Conservation (phyloP, 176 grass and related monocot genomes). For the Paspalum notatum region DNA sequence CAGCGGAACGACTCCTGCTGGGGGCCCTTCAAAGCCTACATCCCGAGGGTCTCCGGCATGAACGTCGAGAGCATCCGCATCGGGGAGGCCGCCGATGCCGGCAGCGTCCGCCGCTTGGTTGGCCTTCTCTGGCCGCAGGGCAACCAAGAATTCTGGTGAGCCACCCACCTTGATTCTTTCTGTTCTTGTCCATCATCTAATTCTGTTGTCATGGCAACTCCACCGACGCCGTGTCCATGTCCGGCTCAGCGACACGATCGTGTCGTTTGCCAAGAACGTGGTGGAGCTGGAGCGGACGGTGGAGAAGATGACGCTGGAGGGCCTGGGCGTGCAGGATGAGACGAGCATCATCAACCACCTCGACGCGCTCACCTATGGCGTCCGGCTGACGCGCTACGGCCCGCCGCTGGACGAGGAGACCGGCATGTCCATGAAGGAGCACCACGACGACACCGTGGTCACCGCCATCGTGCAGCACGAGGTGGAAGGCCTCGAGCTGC, state of each 20-base stretch:
- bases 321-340: constrained; percentile 32
- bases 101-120: constrained; percentile 29
- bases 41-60: constrained; percentile 34
- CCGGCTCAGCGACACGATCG: constrained; percentile 18
- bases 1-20: constrained; percentile 10
- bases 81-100: constrained; percentile 36
- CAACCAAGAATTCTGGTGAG: constrained; percentile 44
- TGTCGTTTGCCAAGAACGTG: constrained; percentile 24
- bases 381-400: constrained; percentile 35
- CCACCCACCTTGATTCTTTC: background rate
- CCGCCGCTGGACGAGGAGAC: background rate
- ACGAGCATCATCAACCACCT: background rate
- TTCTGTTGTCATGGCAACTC: too few species aligned
- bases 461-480: constrained; percentile 39
- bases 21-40: constrained; percentile 36
- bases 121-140: constrained; percentile 45
- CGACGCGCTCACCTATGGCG: background rate
- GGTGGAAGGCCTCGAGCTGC: constrained; percentile 40
- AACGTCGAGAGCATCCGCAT: constrained; percentile 55
- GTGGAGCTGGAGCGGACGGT: constrained; percentile 25
- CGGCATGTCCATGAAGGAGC: constrained; percentile 24
- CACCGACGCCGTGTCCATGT: too few species aligned
- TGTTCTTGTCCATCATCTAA: background rate
- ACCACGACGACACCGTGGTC: constrained; percentile 38
- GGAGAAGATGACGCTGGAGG: constrained; percentile 39